Base-by-base conservation (phyloP, 139 green algal genomes). In the Micromonas pusilla region DNA sequence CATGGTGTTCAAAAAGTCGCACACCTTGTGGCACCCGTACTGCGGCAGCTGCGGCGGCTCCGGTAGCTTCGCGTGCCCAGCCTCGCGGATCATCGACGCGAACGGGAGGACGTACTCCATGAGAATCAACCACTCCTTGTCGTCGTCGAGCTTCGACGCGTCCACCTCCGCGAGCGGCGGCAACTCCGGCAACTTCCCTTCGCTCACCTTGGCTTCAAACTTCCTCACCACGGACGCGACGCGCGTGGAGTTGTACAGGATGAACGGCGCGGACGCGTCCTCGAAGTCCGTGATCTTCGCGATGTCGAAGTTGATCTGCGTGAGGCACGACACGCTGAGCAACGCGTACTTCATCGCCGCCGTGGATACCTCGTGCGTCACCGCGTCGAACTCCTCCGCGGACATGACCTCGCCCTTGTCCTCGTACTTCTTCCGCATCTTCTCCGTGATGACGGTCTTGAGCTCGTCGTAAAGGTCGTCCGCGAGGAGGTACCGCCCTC, bases 181-280 rank as follows among this genome's bases (percentile, higher is more conserved):
- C 9, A 81, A 36, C 25, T 30, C 13, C 1, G 33, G 34, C 34
- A 73, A n/a, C 60, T 64, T 5, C 16, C 73, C 74, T 1, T 21
- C 33, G 21, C 26, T n/a, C 3, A 33, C 28, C 25, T 45, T 37
- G 16, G 30, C 70, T 25, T 78, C 57, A 39, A 79, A 82, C 36
- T 79, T 82, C 30, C 21, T 36, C 32, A 83, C n/a, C 2, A 83
- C 36, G 23, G 52, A 76, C 26, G 32, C n/a, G 9, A 83, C 23
- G 52, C 79, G 72, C 5, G 79, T 83, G 33, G 79, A 83, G 79
- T 83, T 83, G 79, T 83, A 83, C 37, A 83, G 72, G 66, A 83
- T 83, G 66, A 83, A 83, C 39, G 79, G 79, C 65, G 79, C 79
- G 62, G 72, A 80, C 21, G 79, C 72, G 63, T 83, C 79, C 72